Percentiles rank a stretch among this genome's conserved stretches.
phyloP scores from a whole-genome alignment of 345 rosid species.

The Salix dunnii region DNA sequence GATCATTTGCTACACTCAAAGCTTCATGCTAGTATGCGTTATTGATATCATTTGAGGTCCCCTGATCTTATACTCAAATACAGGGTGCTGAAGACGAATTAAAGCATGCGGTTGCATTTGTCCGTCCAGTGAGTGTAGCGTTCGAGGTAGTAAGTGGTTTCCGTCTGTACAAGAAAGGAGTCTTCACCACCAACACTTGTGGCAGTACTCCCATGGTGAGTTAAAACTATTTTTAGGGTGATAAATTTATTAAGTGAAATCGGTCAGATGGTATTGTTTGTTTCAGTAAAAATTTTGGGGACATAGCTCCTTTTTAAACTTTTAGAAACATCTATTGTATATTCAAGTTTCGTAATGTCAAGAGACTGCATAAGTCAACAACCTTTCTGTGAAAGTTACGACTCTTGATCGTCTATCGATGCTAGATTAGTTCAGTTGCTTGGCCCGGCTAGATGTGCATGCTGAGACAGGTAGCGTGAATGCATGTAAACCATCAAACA shows the following conservation, averaged over 20 bases:
- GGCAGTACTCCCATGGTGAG: slow-evolving; percentile 74
- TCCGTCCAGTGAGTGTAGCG: slow-evolving; percentile 92
- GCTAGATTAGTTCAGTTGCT: background rate
- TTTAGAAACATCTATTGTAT: background rate
- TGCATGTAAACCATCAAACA: background rate
- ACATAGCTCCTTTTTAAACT: too few relatives aligned
- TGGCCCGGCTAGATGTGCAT: background rate
- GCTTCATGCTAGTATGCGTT: background rate
- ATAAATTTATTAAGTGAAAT: too few relatives aligned
- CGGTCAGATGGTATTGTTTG: too few relatives aligned
- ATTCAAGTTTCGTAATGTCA: background rate
- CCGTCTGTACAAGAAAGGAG: slow-evolving; percentile 72
- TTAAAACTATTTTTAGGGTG: background rate
- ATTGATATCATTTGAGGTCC: background rate
- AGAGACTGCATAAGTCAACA: background rate
- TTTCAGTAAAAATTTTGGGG: too few relatives aligned
- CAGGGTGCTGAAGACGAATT: slow-evolving; percentile 94
- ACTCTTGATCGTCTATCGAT: background rate
- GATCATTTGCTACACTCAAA: background rate
- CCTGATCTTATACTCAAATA: slow-evolving; percentile 4
- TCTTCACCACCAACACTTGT: slow-evolving; percentile 63
- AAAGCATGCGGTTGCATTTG: slow-evolving; percentile 81
- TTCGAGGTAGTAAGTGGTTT: slow-evolving; percentile 67
- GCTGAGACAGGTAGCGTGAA: background rate
- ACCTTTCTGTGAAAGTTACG: background rate